Evolutionary conservation across 2,329 filamentous ascomycete species (phyloP), one percentile per base, ranked within the genome.

Genomic region (Neoarthrinium moseri): DNA sequence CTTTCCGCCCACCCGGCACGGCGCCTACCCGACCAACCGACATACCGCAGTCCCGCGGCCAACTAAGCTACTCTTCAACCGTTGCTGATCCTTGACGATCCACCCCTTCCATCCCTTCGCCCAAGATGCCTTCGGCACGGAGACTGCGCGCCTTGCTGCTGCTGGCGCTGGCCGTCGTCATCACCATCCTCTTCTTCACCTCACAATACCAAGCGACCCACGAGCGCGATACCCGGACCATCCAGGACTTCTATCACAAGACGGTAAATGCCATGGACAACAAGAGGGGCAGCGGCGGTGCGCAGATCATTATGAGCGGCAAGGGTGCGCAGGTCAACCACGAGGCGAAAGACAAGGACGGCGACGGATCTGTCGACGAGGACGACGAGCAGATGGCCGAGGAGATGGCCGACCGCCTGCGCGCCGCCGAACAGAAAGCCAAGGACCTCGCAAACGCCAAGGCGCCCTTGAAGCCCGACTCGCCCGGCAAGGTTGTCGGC

Each of bases 141-240:
- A 84, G 89, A 56, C 61, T 89, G 57, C 84, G 84, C 61, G 71
- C 86, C 56, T 70, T 90, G 46, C 71, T 81, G 52, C 72, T 91
- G 58, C 72, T 85, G 46, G 73, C 84, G 46, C 56, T 91, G 55
- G 73, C 83, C 53, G 72, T 80, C 48, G 67, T 92, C 49, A 68
- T 92, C 55, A 75, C 84, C 36, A 70, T 86, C 45, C 72, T 95
- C 55, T 90, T 92, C 72, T 84, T 89, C 63, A 86, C 84, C 17
- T 78, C 77, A n/a, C 76, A 75, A 39, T 70, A 79, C 43, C 74
- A 77, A 47, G 70, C 77, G 40, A 72, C 73, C 26, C 65, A 70
- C 50, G 71, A 71, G 38, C 74, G 67, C 34, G 74, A 77, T 56
- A 55, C 58, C 23, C 64, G 60, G 41, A 66, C 68, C 27, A 56